Base-by-base conservation (phyloP, 2,329 filamentous ascomycete genomes). In the Sporothrix schenckii region DNA sequence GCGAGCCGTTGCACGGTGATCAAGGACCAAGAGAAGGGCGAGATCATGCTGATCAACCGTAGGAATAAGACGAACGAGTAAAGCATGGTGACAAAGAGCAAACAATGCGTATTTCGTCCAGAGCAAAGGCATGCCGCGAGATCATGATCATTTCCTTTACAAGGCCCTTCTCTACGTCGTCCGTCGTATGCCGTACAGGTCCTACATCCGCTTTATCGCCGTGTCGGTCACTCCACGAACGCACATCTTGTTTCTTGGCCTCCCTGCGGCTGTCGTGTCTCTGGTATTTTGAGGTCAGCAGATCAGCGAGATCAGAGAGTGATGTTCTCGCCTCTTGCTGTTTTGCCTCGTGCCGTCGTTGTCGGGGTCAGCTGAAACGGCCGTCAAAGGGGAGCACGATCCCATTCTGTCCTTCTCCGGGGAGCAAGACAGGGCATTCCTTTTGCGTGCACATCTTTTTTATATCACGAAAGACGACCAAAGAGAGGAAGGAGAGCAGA, bases 291-390 rank as follows among this genome's bases (percentile, higher is more conserved):
- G 34, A 5, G 34, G 34, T 34, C 34, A 34, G 34, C 34, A 6
- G 34, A 34, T 34, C 34, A 34, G 5, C 34, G 34, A 7, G 34
- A 34, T 34, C 34, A 34, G 5, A 34, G 34, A 34, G 4, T 13
- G n/a, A 63, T 63, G 10, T 13, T 24, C 56, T 27, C 34, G 34
- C 13, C 11, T 41, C n/a, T 44, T 61, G 41, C 39, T 39, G 58
- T 47, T 47, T 47, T 63, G 58, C 47, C 58, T 47, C 58, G 41
- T 47, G 39, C n/a, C 7, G 24, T 21, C 61, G 24, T 16, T 50
- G 61, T 21, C 24, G 44, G 34, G 44, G 44, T 9, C 44, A 49
- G 61, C 61, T 65, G 61, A 65, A 50, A 50, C 61, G 61, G 61
- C 16, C 44, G n/a, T 65, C 61, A 24, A 65, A 14, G 39, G 24